These are phyloP conservation scores for Fistulinella cinereoalba DNA, from an alignment of 1,284 basidiomycete genomes.

Conservation along the genomic window DNA sequence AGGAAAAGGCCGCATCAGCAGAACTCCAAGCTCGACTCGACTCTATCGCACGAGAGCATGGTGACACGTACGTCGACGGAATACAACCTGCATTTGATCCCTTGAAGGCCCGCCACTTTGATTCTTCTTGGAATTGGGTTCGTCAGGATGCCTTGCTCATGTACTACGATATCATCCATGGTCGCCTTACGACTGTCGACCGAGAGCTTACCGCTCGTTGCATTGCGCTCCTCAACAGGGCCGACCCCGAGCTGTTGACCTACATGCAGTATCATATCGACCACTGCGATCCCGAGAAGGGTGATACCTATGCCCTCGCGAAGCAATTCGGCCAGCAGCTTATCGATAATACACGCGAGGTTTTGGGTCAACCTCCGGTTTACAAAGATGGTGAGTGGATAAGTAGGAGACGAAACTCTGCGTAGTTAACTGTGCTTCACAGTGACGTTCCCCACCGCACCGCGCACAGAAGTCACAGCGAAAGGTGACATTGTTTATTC, in stretches of 20 bases:
- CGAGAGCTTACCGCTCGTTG: constrained; percentile 96
- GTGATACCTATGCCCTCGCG: constrained; percentile 89
- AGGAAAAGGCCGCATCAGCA: constrained; percentile 72
- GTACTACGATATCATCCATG: constrained; percentile 98
- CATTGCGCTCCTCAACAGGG: constrained; percentile 96
- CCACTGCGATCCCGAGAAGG: constrained; percentile 76
- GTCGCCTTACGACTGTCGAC: constrained; percentile 89
- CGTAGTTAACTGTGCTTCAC: constrained; percentile 1
- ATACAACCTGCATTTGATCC: constrained; percentile 94
- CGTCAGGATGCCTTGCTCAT: constrained; percentile 93
- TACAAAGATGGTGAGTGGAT: constrained; percentile 86
- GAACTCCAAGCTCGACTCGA: constrained; percentile 87
- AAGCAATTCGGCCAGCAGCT: constrained; percentile 97
- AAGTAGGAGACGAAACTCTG: neutral
- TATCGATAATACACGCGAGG: constrained; percentile 90
- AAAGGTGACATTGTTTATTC: constrained; percentile 95
- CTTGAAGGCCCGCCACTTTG: constrained; percentile 95
- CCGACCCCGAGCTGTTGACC: constrained; percentile 83
- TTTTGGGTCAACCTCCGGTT: constrained; percentile 76
- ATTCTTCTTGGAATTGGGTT: constrained; percentile 99
- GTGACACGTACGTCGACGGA: constrained; percentile 91
- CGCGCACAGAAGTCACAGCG: constrained; percentile 88
- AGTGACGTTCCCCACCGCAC: constrained; percentile 98
- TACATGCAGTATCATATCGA: constrained; percentile 98
- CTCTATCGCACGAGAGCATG: constrained; percentile 84